Base-by-base conservation (phyloP, 1,139 yeast species). In the Pichia sp. region DNA sequence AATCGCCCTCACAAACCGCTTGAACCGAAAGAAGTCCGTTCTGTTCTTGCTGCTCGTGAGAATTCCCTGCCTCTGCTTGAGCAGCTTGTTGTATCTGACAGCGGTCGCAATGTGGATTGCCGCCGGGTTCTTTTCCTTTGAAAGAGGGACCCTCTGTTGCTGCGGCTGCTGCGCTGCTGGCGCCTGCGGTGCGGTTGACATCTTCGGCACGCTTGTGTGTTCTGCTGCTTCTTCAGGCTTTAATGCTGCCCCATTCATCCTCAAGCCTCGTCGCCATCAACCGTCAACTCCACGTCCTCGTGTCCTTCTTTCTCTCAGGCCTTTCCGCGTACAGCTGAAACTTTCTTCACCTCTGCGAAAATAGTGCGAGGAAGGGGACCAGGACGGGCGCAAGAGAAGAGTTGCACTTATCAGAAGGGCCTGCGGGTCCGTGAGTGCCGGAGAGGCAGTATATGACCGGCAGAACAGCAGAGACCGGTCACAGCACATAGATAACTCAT, bases 21-120 rank as follows among this genome's bases (percentile, higher is more conserved):
- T 93, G 69, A 76, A 87, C 63, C 96, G 78, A 79, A 93, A 93
- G 69, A 93, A 92, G 58, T 89, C 95, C 45, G 82, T 79, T 41
- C 81, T 81, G 59, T 81, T 80, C 34, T 62, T 54, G 53, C 86
- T 86, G 64, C 84, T 84, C 54, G 88, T 74, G 47, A 86, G 73
- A 43, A 67, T 59, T 6, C 97, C 98, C 57, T 82, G 81, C 65
- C 99, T 83, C 68, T 83, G 87, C 67, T 93, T 93, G 62, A 93
- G 76, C 31, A 73, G 71, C 46, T 76, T 68, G 67, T 87, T 80
- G 63, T 82, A 82, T 60, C 93, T 83, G 57, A 90, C 74, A 60
- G 78, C 87, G 57, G 80, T 78, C 46, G 96, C 97, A 54, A 92
- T 72, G 34, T 85, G 84, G 47, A 84, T 59, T 1, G 87, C 81